Evolutionary conservation across 2,329 filamentous ascomycete species (phyloP).

Genomic region (Fusarium avenaceum): DNA sequence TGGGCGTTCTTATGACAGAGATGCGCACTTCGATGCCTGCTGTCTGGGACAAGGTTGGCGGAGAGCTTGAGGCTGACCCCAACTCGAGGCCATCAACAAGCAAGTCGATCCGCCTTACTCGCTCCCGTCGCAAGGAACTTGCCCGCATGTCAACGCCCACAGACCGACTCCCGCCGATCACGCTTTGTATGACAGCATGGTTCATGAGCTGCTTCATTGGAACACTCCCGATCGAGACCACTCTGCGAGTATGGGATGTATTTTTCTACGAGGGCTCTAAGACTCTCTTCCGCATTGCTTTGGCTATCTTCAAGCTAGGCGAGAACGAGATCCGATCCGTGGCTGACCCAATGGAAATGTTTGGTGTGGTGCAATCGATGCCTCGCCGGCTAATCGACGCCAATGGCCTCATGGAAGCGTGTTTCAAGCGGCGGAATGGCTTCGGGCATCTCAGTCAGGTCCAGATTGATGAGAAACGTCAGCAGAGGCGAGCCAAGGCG

Average conservation of each 20-base stretch:
- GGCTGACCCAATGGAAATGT: constrained; percentile 92
- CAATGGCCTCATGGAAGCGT: constrained; percentile 84
- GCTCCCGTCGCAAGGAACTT: constrained; percentile 57
- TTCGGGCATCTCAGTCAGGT: constrained; percentile 87
- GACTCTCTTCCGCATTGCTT: constrained; percentile 90
- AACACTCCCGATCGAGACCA: constrained; percentile 90
- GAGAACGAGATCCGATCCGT: constrained; percentile 85
- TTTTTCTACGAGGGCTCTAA: constrained; percentile 97
- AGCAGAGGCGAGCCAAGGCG: constrained; percentile 72
- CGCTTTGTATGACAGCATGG: constrained; percentile 93
- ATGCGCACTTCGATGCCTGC: constrained; percentile 85
- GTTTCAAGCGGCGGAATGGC: constrained; percentile 83
- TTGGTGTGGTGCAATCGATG: constrained; percentile 90
- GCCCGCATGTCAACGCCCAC: constrained; percentile 56
- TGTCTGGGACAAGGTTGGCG: constrained; percentile 90
- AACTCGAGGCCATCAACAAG: constrained; percentile 54
- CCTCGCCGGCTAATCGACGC: constrained; percentile 86
- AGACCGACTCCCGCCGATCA: constrained; percentile 84
- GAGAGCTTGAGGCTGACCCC: constrained; percentile 73
- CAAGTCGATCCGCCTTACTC: constrained; percentile 54
- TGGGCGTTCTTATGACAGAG: constrained; percentile 91
- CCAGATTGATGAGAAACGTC: constrained; percentile 80
- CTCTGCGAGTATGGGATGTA: constrained; percentile 92
- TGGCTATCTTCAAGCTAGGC: constrained; percentile 91
- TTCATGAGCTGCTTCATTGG: constrained; percentile 98